Percentiles rank a stretch among this genome's conserved stretches.
These are phyloP conservation scores for Artemisia argyi DNA, from an alignment of 129 eudicot species.

Conservation along the genomic window DNA sequence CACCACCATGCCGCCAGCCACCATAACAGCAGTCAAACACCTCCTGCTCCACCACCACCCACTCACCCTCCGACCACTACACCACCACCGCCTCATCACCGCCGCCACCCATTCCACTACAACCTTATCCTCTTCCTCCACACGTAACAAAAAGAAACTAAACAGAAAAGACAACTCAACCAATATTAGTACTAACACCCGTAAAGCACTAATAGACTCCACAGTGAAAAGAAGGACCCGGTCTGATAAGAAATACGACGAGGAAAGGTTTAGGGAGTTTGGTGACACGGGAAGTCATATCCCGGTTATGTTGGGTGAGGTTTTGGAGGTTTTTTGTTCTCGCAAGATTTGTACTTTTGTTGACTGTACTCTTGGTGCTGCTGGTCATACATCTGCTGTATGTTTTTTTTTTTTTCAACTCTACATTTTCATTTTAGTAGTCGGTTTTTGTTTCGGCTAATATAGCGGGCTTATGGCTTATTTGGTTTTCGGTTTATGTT, in stretches of 20 bases:
- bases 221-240: constrained; percentile 77
- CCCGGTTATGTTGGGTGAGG: constrained; percentile 94
- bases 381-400: constrained; percentile 90
- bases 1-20: constrained; percentile 21
- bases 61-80: constrained; percentile 6
- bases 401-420: constrained; percentile 33
- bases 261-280: constrained; percentile 49
- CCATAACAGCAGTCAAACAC: constrained; percentile 29
- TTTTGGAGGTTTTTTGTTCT: constrained; percentile 72
- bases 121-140: constrained; percentile 31
- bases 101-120: constrained; percentile 30
- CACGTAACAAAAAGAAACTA: constrained; percentile 26
- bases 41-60: constrained; percentile 20
- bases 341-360: constrained; percentile 55
- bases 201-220: constrained; percentile 34
- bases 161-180: constrained; percentile 24
- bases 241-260: constrained; percentile 80
- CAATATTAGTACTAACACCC: constrained; percentile 15
- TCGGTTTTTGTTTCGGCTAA: too few relatives aligned
- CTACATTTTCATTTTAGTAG: too few relatives aligned
- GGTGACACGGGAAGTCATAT: constrained; percentile 65
- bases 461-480: too few relatives aligned
- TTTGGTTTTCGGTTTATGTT: too few relatives aligned
- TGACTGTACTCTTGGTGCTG: constrained; percentile 97
- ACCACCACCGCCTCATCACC: constrained; percentile 7